Evolutionary conservation across 257 asterid genomes (phyloP).

Genomic region (Eucommia ulmoides): DNA sequence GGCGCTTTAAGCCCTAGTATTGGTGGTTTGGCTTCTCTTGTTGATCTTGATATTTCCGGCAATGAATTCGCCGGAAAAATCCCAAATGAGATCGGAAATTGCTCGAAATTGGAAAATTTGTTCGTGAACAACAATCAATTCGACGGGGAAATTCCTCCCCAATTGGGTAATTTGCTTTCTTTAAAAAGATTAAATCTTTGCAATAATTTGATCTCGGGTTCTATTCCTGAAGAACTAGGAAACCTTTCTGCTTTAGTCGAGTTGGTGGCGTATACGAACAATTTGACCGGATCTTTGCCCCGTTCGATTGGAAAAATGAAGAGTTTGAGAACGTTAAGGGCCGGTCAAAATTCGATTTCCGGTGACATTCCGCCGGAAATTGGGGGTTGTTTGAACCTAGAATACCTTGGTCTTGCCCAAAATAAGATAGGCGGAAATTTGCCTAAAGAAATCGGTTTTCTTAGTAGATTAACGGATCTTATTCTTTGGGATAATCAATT

Average conservation of each 20-base stretch:
- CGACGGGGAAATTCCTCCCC: neutral
- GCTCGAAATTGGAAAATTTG: neutral
- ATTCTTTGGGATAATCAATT: neutral
- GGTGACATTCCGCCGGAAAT: neutral
- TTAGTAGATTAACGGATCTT: neutral
- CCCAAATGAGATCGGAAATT: neutral
- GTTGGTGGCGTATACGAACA: neutral
- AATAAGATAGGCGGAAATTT: neutral
- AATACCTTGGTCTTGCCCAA: constrained; percentile 1
- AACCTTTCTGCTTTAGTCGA: neutral
- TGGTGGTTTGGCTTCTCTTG: neutral
- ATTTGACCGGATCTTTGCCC: neutral
- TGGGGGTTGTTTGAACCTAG: neutral
- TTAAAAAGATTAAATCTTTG: neutral
- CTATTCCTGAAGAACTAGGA: neutral
- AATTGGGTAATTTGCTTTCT: neutral
- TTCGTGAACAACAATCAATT: neutral
- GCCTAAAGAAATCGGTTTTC: neutral
- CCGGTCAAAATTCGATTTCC: neutral
- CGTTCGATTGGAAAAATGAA: neutral
- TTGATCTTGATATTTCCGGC: neutral
- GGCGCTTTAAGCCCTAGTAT: neutral
- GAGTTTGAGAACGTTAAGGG: neutral
- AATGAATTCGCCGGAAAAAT: neutral
- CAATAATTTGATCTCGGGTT: neutral